These are phyloP conservation scores for Curvularia hawaiiensis DNA, from an alignment of 2,329 filamentous ascomycete species.

Conservation along the genomic window DNA sequence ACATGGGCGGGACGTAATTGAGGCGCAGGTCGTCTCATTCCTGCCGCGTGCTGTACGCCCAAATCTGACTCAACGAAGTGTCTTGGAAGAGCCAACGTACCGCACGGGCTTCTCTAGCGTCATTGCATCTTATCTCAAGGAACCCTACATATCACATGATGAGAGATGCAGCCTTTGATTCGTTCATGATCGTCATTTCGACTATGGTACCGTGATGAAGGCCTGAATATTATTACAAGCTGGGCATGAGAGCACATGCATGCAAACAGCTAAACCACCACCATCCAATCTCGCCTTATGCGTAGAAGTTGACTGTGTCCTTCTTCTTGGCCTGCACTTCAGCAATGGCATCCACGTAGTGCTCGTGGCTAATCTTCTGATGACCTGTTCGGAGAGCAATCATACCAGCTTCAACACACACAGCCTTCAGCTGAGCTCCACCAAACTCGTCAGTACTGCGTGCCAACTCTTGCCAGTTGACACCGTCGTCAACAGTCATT, in stretches of 20 bases:
- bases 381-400: conserved; percentile 93
- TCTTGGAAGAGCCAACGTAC: background rate
- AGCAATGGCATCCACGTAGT: conserved; percentile 97
- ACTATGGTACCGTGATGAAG: conserved; percentile 23
- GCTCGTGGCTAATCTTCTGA: conserved; percentile 96
- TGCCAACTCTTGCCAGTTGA: conserved; percentile 96
- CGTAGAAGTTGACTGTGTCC: conserved; percentile 63
- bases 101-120: background rate
- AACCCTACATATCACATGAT: background rate
- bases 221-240: conserved; percentile 45
- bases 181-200: conserved; percentile 19
- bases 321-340: conserved; percentile 92
- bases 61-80: background rate
- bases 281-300: conserved; percentile 30
- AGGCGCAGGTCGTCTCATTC: background rate
- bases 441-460: conserved; percentile 98
- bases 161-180: background rate
- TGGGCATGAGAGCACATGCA: conserved; percentile 25
- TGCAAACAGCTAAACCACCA: conserved; percentile 28
- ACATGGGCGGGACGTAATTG: background rate
- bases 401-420: conserved; percentile 99
- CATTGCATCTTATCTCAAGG: background rate
- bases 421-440: conserved; percentile 95
- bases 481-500: conserved; percentile 91
- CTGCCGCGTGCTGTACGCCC: background rate